Evolutionary conservation across 1,284 basidiomycete species (phyloP).

Genomic region (Sparassis latifolia): DNA sequence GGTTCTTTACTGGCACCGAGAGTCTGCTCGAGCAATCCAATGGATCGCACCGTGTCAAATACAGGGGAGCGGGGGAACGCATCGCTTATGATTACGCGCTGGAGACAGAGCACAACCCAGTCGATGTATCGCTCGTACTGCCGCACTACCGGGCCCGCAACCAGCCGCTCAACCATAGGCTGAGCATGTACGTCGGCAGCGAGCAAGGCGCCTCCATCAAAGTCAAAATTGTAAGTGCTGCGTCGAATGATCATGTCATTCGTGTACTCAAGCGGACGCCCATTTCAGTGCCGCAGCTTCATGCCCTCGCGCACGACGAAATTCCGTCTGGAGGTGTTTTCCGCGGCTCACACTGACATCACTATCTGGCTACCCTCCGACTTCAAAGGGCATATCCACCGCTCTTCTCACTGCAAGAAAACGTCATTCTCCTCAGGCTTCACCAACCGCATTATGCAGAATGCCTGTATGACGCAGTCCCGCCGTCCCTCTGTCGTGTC

Average conservation of each 20-base stretch:
- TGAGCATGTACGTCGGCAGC: constrained; percentile 58
- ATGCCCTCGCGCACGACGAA: constrained; percentile 42
- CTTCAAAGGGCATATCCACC: constrained; percentile 60
- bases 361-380: constrained; percentile 73
- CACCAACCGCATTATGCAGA: constrained; percentile 57
- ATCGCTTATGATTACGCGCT: constrained; percentile 53
- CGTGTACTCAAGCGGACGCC: neutral
- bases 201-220: constrained; percentile 45
- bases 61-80: constrained; percentile 22
- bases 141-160: constrained; percentile 70
- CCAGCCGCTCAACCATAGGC: constrained; percentile 61
- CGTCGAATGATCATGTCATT: neutral
- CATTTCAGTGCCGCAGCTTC: constrained; percentile 54
- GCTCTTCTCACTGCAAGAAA: constrained; percentile 35
- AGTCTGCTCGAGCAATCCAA: constrained; percentile 23
- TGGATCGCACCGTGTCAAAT: constrained; percentile 26
- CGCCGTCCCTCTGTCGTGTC: constrained; percentile 25
- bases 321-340: constrained; percentile 61
- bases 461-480: constrained; percentile 48
- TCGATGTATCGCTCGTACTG: constrained; percentile 61
- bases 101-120: constrained; percentile 40
- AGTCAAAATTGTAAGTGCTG: constrained; percentile 59
- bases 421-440: constrained; percentile 65
- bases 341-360: constrained; percentile 48
- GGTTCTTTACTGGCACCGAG: constrained; percentile 12